These are phyloP conservation scores for Raphanus hybrid DNA, from an alignment of 441 rosid species.

Conservation along the genomic window DNA sequence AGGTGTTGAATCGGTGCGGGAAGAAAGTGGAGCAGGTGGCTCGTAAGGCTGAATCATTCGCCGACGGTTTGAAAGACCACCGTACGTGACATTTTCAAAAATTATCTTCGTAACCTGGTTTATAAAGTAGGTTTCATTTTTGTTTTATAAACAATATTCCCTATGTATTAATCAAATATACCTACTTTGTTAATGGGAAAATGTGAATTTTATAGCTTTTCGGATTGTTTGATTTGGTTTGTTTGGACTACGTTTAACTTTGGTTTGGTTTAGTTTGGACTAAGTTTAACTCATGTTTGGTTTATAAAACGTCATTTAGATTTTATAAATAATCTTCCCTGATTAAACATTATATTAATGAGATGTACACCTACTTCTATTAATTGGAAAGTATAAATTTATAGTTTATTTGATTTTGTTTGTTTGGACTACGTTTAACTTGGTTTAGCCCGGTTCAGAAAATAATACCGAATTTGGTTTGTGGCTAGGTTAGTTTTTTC, in stretches of 20 bases:
- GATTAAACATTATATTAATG: neutral
- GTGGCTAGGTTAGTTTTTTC: neutral
- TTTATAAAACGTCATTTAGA: neutral
- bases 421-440: neutral
- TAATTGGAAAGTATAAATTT: neutral
- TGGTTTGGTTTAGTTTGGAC: neutral
- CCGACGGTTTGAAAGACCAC: conserved; percentile 71
- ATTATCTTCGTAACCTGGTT: no score
- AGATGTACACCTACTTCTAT: neutral
- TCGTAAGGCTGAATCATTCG: conserved; percentile 60
- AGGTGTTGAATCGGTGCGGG: conserved; percentile 61
- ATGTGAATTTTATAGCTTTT: neutral
- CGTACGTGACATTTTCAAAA: conserved; percentile 43
- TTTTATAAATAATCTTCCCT: neutral
- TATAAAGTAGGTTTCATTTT: no score
- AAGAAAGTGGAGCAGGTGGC: conserved; percentile 60
- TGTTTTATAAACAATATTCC: neutral
- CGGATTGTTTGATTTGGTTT: neutral
- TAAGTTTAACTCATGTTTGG: neutral
- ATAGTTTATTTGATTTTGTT: neutral
- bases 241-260: neutral
- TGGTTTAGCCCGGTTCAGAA: neutral
- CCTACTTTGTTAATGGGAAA: neutral
- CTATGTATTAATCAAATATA: neutral
- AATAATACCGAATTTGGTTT: neutral